Conservation (phyloP, 352 stramenopile species). For the Blastocystis sp. region DNA sequence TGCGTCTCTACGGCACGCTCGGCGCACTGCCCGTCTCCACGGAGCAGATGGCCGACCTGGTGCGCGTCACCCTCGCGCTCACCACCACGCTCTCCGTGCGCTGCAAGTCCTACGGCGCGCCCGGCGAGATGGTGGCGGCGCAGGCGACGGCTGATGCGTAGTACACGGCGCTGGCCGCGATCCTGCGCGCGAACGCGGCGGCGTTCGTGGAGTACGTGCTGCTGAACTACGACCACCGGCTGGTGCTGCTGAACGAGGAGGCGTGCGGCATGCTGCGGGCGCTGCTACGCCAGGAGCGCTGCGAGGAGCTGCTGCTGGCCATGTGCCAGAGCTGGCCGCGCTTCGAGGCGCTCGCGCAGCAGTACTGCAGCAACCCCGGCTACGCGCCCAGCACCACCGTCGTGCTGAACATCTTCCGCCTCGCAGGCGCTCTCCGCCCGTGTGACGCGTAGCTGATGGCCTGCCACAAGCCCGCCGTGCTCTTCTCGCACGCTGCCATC, state of each 20-base stretch:
- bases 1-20: slow-evolving; percentile 24
- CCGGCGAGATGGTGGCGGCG: not conserved
- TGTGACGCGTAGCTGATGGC: slow-evolving; percentile 15
- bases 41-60: slow-evolving; percentile 27
- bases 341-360: not conserved
- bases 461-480: not conserved
- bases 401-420: not conserved
- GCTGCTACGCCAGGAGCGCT: not conserved
- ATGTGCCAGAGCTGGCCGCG: slow-evolving; percentile 12
- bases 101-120: not conserved
- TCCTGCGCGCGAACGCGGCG: not conserved
- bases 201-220: not conserved
- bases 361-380: not conserved
- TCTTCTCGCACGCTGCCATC: not conserved
- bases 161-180: not conserved
- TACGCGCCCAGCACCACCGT: not conserved
- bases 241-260: not conserved
- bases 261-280: not conserved
- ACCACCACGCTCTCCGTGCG: not conserved
- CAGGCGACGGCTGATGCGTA: not conserved
- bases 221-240: not conserved
- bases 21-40: not conserved
- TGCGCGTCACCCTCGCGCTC: not conserved
- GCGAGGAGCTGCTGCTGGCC: not conserved
- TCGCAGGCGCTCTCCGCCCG: not conserved